Evolutionary conservation across 208 protist genomes (phyloP).

Genomic region (Endotrypanum monterogeii): DNA sequence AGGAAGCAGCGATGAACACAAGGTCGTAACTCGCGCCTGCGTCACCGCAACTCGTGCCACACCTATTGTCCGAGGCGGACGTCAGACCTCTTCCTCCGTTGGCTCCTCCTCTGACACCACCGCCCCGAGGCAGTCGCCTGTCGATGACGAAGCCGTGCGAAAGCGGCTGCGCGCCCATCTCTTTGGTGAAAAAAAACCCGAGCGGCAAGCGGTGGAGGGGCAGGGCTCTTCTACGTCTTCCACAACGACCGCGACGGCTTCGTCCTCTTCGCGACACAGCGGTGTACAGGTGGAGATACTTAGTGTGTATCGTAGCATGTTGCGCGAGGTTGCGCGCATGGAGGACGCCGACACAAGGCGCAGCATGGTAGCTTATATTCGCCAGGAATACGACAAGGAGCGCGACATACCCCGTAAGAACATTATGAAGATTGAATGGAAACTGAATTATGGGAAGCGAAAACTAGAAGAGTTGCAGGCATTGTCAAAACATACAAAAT

Average conservation of each 20-base stretch:
- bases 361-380: conserved; percentile 61
- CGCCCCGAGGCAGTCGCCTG: background rate
- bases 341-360: conserved; percentile 55
- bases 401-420: conserved; percentile 55
- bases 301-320: conserved; percentile 61
- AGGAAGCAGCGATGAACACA: background rate
- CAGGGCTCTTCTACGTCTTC: background rate
- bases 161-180: conserved; percentile 17
- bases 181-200: conserved; percentile 6
- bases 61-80: background rate
- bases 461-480: conserved; percentile 84
- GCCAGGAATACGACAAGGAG: conserved; percentile 72
- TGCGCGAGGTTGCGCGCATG: conserved; percentile 63
- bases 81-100: background rate
- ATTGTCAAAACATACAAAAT: conserved; percentile 67
- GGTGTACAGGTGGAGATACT: conserved; percentile 84
- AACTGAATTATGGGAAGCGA: conserved; percentile 71
- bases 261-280: conserved; percentile 47
- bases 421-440: conserved; percentile 86
- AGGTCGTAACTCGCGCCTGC: background rate
- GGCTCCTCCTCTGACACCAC: background rate
- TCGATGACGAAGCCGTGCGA: conserved; percentile 22
- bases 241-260: background rate
- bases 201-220: background rate
- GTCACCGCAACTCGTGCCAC: background rate